Conservation (phyloP, 2,329 filamentous ascomycete genomes). For the Aspergillus versicolor region DNA sequence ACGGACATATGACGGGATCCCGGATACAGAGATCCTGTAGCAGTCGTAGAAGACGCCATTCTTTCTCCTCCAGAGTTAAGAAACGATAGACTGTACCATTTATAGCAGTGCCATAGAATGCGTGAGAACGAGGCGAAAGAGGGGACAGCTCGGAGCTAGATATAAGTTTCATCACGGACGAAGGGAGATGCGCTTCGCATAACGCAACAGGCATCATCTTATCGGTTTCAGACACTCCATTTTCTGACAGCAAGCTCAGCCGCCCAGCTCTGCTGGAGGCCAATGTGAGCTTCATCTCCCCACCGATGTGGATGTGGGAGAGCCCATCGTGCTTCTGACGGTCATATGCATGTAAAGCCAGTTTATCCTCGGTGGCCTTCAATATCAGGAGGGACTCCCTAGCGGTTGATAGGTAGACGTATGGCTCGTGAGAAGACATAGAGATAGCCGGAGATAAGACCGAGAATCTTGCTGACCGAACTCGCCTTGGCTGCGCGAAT, state of each 20-base stretch:
- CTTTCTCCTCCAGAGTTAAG: slow-evolving; percentile 59
- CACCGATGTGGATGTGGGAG: slow-evolving; percentile 39
- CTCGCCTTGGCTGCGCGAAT: slow-evolving; percentile 42
- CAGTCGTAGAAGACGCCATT: slow-evolving; percentile 69
- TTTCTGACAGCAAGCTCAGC: slow-evolving; percentile 41
- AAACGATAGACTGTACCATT: slow-evolving; percentile 72
- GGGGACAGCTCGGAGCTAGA: slow-evolving; percentile 18
- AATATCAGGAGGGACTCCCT: slow-evolving; percentile 54
- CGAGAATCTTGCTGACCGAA: slow-evolving; percentile 36
- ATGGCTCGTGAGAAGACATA: slow-evolving; percentile 47
- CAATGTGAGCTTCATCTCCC: slow-evolving; percentile 47
- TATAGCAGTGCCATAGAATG: slow-evolving; percentile 65
- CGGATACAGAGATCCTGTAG: slow-evolving; percentile 66
- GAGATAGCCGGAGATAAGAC: slow-evolving; percentile 52
- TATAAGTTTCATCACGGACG: slow-evolving; percentile 34
- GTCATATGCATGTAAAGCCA: slow-evolving; percentile 37
- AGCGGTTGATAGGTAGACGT: slow-evolving; percentile 56
- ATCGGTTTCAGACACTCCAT: slow-evolving; percentile 24
- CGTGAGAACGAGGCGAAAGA: slow-evolving; percentile 32
- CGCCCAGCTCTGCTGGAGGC: slow-evolving; percentile 54
- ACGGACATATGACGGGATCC: slow-evolving; percentile 52
- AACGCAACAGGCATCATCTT: slow-evolving; percentile 31
- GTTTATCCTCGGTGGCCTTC: slow-evolving; percentile 36
- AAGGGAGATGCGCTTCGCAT: slow-evolving; percentile 33
- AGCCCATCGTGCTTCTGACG: slow-evolving; percentile 32